phyloP scores from a whole-genome alignment of 2,329 filamentous ascomycete genomes.

The Pseudogymnoascus sp. region DNA sequence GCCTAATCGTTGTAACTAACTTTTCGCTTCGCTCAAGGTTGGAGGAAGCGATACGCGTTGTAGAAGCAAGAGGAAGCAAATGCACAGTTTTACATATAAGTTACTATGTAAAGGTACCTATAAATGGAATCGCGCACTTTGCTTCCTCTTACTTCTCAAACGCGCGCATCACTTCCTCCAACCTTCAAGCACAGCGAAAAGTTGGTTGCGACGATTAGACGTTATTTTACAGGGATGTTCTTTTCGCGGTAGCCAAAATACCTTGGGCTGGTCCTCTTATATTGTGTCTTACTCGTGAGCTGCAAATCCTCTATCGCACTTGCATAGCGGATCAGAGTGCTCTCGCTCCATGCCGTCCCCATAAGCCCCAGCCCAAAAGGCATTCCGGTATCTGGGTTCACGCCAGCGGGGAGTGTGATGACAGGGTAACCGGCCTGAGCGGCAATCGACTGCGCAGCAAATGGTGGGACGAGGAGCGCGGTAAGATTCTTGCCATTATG shows the following conservation, averaged over 20 bases:
- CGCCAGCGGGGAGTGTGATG: conserved; percentile 59
- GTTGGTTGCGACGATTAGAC: conserved; percentile 10
- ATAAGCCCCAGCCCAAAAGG: conserved; percentile 54
- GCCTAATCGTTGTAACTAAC: no score
- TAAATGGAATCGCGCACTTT: background rate
- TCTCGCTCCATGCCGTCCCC: conserved; percentile 55
- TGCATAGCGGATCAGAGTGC: conserved; percentile 49
- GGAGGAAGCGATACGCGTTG: no score
- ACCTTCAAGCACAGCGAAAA: no score
- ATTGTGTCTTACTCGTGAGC: conserved; percentile 34
- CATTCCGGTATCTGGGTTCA: conserved; percentile 48
- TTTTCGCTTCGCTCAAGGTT: no score
- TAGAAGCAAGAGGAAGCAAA: no score
- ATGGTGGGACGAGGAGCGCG: conserved; percentile 60
- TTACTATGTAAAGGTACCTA: no score
- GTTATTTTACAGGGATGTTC: conserved; percentile 36
- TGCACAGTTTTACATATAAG: no score
- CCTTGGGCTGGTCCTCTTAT: conserved; percentile 42
- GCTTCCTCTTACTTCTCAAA: no score
- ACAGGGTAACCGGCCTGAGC: conserved; percentile 72
- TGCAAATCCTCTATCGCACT: conserved; percentile 58
- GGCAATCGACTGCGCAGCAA: conserved; percentile 60
- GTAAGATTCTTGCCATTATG: conserved; percentile 41
- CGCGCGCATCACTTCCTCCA: no score
- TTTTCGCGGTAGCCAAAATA: conserved; percentile 46